Percentiles rank a stretch among this genome's conserved stretches.
phyloP scores from a whole-genome alignment of 2,329 filamentous ascomycete species.

The Alternaria longipes region DNA sequence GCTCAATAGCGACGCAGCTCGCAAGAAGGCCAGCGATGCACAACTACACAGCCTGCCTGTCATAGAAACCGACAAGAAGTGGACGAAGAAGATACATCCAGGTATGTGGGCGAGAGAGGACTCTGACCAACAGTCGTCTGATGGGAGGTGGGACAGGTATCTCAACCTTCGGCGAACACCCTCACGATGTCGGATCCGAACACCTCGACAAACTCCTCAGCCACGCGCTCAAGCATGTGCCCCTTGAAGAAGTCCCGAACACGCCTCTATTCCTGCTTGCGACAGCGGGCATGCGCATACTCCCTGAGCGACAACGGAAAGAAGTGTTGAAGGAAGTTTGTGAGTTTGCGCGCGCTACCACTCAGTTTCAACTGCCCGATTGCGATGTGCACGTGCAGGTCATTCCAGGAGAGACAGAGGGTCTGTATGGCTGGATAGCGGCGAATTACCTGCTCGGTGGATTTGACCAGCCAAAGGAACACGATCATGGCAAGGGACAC shows the following conservation, averaged over 20 bases:
- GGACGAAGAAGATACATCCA: constrained; percentile 93
- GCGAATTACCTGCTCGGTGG: constrained; percentile 94
- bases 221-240: constrained; percentile 82
- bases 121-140: constrained; percentile 13
- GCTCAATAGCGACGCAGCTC: constrained; percentile 77
- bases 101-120: constrained; percentile 58
- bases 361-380: constrained; percentile 86
- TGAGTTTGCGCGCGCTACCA: constrained; percentile 78
- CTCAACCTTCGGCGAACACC: constrained; percentile 84
- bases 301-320: constrained; percentile 76
- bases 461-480: constrained; percentile 78
- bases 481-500: constrained; percentile 85
- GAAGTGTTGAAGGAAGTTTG: constrained; percentile 81
- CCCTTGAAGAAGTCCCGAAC: constrained; percentile 76
- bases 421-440: constrained; percentile 95
- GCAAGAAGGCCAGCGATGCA: constrained; percentile 66
- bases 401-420: constrained; percentile 94
- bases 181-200: constrained; percentile 78
- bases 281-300: constrained; percentile 91
- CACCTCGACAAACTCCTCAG: constrained; percentile 82
- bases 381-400: constrained; percentile 91
- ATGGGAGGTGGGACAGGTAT: constrained; percentile 62
- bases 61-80: constrained; percentile 83
- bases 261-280: constrained; percentile 96
- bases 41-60: constrained; percentile 77